Percentiles rank a stretch among this genome's conserved stretches.
Conservation (phyloP, 495 filamentous ascomycete genomes). For the Lophiotrema nucula region DNA sequence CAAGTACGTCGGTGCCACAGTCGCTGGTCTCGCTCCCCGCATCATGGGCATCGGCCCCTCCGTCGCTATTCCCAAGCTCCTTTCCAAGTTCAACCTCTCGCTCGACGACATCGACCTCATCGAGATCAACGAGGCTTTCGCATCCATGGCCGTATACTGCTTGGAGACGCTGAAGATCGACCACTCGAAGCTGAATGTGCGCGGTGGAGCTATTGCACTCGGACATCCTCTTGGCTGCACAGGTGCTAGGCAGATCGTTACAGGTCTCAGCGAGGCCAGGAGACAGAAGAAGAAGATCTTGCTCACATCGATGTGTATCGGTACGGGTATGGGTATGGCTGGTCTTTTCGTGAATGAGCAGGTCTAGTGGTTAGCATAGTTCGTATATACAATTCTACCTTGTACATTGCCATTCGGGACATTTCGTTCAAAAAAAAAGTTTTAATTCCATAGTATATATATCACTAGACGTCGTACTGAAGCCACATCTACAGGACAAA, state of each 20-base stretch:
- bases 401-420: too few relatives aligned
- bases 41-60: slow-evolving; percentile 98
- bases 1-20: slow-evolving; percentile 90
- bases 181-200: slow-evolving; percentile 81
- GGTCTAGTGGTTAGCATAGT: slow-evolving; percentile 28
- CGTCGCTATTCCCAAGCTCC: slow-evolving; percentile 90
- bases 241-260: slow-evolving; percentile 76
- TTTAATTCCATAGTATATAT: too few relatives aligned
- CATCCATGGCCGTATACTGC: slow-evolving; percentile 96
- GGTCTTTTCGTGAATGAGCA: slow-evolving; percentile 45
- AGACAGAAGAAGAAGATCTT: slow-evolving; percentile 48
- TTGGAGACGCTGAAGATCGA: slow-evolving; percentile 72
- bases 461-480: too few relatives aligned
- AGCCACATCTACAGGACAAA: too few relatives aligned
- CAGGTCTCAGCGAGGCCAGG: slow-evolving; percentile 68
- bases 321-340: slow-evolving; percentile 43
- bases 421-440: too few relatives aligned
- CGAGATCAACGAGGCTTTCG: slow-evolving; percentile 97
- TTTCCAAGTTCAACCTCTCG: slow-evolving; percentile 74
- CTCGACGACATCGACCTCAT: slow-evolving; percentile 82
- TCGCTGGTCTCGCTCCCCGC: slow-evolving; percentile 82
- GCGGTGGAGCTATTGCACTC: slow-evolving; percentile 88
- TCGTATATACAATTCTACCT: too few relatives aligned
- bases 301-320: slow-evolving; percentile 46
- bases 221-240: slow-evolving; percentile 93